Evolutionary conservation across 2,329 filamentous ascomycete species (phyloP), one percentile per base, ranked within the genome.

Genomic region (Sporothrix brasiliensis): DNA sequence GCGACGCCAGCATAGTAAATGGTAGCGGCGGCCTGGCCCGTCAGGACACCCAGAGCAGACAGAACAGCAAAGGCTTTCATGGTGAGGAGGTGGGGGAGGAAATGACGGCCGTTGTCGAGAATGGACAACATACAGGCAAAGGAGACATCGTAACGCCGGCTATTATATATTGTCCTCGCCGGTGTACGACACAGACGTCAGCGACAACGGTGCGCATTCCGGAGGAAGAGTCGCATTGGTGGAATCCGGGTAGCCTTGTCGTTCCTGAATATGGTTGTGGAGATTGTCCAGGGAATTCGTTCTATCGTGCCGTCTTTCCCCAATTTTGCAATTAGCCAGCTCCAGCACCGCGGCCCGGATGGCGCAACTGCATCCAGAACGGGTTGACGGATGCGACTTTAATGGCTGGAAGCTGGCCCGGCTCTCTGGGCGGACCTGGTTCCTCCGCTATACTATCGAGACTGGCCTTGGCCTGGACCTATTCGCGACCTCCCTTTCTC

Each of bases 1-100:
- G 82, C 80, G 16, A 84, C 82, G 70, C 82, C 82, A 21, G 82
- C 82, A 73, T 83, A 84, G 74, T 79, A 83, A 73, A 84, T 83
- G 2, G 80, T 83, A 6, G 81, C 81, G 27, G 79, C 78, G 24
- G 74, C 79, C 14, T 76, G 60, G n/a, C 41, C 24, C 2, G 41
- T 14, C 9, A 67, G 27, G 72, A 21, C 14, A 1, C 34, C 56
- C 34, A 63, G 77, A 72, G 65, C 74, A 61, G 7, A 72, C 71
- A 30, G 72, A 72, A 47, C 5, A 72, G 44, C 19, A 53, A 19
- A 60, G 27, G 61, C 69, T 72, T 73, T 77, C 77, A 78, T 78
- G n/a, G 19, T 72, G 70, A 30, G 27, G 30, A 16, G 5, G 47
- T 9, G 6, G 41, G 14, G 50, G 19, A 49, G 21, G 21, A 3